Conservation (phyloP, 495 filamentous ascomycete species). For the Tuber microsphaerosporum region DNA sequence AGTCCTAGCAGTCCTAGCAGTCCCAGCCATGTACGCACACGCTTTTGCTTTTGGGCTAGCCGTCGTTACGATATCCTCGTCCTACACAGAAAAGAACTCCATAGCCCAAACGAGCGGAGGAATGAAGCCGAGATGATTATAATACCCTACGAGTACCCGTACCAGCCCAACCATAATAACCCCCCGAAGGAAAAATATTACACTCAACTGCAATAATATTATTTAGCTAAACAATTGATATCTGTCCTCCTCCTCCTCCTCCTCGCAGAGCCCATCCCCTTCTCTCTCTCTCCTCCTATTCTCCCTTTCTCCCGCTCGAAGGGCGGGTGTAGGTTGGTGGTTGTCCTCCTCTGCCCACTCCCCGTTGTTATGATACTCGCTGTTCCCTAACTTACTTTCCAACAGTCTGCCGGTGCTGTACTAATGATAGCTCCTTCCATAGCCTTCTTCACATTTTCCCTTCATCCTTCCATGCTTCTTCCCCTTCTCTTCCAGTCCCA, state of each 20-base stretch:
- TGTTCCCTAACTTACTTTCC: not conserved
- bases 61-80: not conserved
- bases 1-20: no score
- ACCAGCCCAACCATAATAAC: not conserved
- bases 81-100: not conserved
- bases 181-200: not conserved
- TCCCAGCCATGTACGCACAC: not conserved
- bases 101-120: not conserved
- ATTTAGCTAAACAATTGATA: not conserved
- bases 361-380: not conserved
- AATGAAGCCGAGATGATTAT: not conserved
- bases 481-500: not conserved
- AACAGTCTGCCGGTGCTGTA: not conserved
- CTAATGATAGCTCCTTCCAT: not conserved
- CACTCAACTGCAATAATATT: not conserved
- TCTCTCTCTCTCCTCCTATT: not conserved
- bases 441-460: not conserved
- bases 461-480: constrained; percentile 4
- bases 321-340: not conserved
- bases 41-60: constrained; percentile 4
- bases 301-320: not conserved
- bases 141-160: not conserved
- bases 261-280: not conserved
- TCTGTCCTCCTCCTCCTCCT: not conserved
- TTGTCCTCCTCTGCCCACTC: not conserved